Evolutionary conservation across 805 yeast species (phyloP).

Genomic region (Saitoella complicata): DNA sequence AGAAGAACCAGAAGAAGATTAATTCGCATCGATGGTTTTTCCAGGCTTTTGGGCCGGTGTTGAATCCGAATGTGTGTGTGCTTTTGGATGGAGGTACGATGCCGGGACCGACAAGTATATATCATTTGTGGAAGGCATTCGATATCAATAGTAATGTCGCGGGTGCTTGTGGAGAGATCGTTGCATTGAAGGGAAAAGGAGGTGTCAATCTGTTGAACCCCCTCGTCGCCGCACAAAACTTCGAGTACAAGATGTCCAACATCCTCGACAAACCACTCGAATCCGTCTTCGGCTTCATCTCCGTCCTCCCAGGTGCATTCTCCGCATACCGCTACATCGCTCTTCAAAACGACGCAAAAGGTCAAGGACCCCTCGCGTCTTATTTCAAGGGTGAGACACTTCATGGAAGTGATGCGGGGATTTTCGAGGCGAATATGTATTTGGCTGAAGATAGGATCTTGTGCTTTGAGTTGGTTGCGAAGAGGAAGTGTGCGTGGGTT

Average conservation of each 20-base stretch:
- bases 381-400: constrained; percentile 86
- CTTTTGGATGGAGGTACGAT: constrained; percentile 89
- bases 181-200: constrained; percentile 58
- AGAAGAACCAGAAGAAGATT: constrained; percentile 73
- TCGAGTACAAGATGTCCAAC: constrained; percentile 91
- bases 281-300: constrained; percentile 82
- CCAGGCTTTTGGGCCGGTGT: constrained; percentile 72
- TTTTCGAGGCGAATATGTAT: constrained; percentile 91
- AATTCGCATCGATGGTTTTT: constrained; percentile 96
- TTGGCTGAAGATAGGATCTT: constrained; percentile 91
- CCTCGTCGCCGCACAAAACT: constrained; percentile 87
- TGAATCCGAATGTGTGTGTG: constrained; percentile 70
- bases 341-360: constrained; percentile 44
- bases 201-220: constrained; percentile 54
- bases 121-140: constrained; percentile 80
- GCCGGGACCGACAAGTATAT: constrained; percentile 70
- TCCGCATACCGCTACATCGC: constrained; percentile 86
- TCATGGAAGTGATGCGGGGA: constrained; percentile 52
- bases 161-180: constrained; percentile 97
- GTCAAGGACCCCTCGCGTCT: constrained; percentile 72
- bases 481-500: constrained; percentile 53
- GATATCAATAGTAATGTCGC: constrained; percentile 63
- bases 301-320: constrained; percentile 93
- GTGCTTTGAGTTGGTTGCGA: constrained; percentile 92
- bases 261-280: constrained; percentile 93